Conservation (phyloP, 805 yeast genomes). For the Ogataea philodendri region DNA sequence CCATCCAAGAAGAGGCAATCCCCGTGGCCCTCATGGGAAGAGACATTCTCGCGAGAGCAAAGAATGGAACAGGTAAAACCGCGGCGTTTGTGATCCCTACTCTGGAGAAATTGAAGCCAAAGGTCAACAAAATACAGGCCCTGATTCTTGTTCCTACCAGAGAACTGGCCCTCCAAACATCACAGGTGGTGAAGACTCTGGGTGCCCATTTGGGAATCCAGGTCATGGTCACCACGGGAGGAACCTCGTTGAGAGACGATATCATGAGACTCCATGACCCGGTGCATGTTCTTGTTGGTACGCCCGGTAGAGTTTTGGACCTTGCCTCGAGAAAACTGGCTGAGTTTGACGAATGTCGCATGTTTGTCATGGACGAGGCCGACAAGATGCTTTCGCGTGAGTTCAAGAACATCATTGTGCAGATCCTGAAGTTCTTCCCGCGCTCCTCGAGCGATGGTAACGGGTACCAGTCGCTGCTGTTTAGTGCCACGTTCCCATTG, state of each 20-base stretch:
- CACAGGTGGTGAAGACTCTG: conserved; percentile 93
- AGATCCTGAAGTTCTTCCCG: conserved; percentile 80
- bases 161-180: conserved; percentile 95
- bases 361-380: conserved; percentile 98
- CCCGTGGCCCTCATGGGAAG: conserved; percentile 95
- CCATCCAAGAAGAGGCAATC: conserved; percentile 95
- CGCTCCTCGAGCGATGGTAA: conserved; percentile 34
- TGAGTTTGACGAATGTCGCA: conserved; percentile 79
- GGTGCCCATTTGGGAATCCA: conserved; percentile 91
- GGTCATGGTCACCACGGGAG: conserved; percentile 98
- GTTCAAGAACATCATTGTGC: conserved; percentile 83
- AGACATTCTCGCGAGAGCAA: conserved; percentile 95
- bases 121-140: conserved; percentile 81
- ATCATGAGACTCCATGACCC: conserved; percentile 89
- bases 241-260: conserved; percentile 91
- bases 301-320: conserved; percentile 96
- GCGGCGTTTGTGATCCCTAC: conserved; percentile 96
- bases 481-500: conserved; percentile 94
- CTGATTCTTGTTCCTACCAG: conserved; percentile 94
- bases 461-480: conserved; percentile 79
- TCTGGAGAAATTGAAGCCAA: conserved; percentile 83
- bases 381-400: conserved; percentile 94
- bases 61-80: conserved; percentile 98
- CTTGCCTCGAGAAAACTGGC: conserved; percentile 86
- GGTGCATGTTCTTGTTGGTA: conserved; percentile 92